phyloP scores from a whole-genome alignment of 208 protist genomes.

The Leishmania amazonensis region DNA sequence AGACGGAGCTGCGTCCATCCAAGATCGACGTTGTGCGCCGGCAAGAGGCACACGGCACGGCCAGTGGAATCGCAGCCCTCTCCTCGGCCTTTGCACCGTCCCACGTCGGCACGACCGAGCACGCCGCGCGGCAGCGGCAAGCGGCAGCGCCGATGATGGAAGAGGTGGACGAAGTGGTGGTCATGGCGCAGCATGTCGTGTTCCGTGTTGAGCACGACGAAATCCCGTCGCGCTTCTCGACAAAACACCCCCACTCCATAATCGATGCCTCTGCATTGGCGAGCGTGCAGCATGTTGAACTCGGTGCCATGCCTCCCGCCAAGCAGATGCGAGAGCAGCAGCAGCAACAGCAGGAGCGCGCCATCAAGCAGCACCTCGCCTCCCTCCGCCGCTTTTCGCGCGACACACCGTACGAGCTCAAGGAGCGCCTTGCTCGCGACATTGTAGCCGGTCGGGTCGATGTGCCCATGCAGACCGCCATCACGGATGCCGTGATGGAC shows the following conservation, averaged over 20 bases:
- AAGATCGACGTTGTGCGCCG: slow-evolving; percentile 3
- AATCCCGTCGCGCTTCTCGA: slow-evolving; percentile 29
- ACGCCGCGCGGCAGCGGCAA: not conserved
- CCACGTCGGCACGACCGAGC: not conserved
- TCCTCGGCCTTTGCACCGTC: not conserved
- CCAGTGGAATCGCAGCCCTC: slow-evolving; percentile 1
- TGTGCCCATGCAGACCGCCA: slow-evolving; percentile 38
- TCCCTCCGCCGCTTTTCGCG: slow-evolving; percentile 32
- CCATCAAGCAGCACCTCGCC: slow-evolving; percentile 37
- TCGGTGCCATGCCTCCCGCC: slow-evolving; percentile 32
- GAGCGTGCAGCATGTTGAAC: slow-evolving; percentile 40
- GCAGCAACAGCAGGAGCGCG: slow-evolving; percentile 27
- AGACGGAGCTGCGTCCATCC: not conserved
- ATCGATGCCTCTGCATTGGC: slow-evolving; percentile 47
- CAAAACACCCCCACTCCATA: slow-evolving; percentile 49
- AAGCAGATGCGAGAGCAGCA: slow-evolving; percentile 18
- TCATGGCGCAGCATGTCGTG: slow-evolving; percentile 68
- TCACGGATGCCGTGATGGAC: slow-evolving; percentile 26
- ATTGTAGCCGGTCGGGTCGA: slow-evolving; percentile 14
- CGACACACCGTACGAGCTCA: slow-evolving; percentile 3
- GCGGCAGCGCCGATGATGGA: slow-evolving; percentile 7
- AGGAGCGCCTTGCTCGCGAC: slow-evolving; percentile 18
- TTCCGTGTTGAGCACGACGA: slow-evolving; percentile 17
- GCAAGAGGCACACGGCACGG: not conserved
- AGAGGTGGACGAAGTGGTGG: slow-evolving; percentile 26